Evolutionary conservation across 2,329 filamentous ascomycete genomes (phyloP).

Genomic region (Colletotrichum navitas): DNA sequence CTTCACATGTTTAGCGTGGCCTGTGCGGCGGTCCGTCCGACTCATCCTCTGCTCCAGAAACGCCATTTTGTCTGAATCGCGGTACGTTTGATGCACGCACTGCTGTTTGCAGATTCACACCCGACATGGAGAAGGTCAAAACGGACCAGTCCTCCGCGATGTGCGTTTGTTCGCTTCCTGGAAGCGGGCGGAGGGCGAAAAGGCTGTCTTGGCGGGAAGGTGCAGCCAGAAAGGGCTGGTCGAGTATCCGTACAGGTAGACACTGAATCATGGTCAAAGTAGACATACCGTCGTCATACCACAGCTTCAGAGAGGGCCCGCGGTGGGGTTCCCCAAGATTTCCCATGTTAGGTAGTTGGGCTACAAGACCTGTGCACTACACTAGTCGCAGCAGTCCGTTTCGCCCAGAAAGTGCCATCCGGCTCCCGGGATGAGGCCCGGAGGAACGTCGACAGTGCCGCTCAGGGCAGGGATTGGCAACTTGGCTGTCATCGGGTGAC

Average conservation of each 20-base stretch:
- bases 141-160: background rate
- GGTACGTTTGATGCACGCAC: background rate
- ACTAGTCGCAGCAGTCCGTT: conserved; percentile 20
- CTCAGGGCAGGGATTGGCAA: conserved; percentile 26
- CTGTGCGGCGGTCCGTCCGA: conserved; percentile 32
- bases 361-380: conserved; percentile 6
- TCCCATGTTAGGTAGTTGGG: conserved; percentile 22
- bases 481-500: conserved; percentile 7
- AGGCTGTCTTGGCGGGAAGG: conserved; percentile 5
- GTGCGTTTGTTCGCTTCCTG: background rate
- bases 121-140: conserved; percentile 19
- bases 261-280: conserved; percentile 34
- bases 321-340: conserved; percentile 25
- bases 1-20: conserved; percentile 40
- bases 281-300: conserved; percentile 33
- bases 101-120: conserved; percentile 24
- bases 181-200: background rate
- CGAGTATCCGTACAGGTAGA: background rate
- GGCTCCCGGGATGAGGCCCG: conserved; percentile 28
- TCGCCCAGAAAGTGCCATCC: conserved; percentile 25
- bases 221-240: background rate
- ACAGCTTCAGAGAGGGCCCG: conserved; percentile 25
- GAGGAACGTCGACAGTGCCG: conserved; percentile 10
- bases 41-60: conserved; percentile 8
- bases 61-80: conserved; percentile 34